phyloP scores from a whole-genome alignment of 345 rosid genomes.

The Lumnitzera racemosa region DNA sequence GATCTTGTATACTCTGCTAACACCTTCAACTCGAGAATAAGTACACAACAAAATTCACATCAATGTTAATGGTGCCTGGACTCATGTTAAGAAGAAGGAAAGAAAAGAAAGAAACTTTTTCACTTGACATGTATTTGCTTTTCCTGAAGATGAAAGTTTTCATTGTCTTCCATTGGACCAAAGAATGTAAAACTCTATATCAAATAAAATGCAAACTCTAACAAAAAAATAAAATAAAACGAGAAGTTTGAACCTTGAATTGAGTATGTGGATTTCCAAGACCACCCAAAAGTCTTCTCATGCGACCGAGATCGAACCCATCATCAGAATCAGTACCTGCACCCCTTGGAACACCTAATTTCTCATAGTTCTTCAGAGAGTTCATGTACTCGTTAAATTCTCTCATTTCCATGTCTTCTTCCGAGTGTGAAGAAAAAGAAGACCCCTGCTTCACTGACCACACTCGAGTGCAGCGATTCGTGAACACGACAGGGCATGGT shows the following conservation, averaged over 20 bases:
- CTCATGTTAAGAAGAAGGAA: too few relatives aligned
- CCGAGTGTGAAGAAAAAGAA: slow-evolving; percentile 14
- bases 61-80: too few relatives aligned
- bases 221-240: not conserved
- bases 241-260: slow-evolving; percentile 50
- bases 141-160: too few relatives aligned
- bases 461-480: too few relatives aligned
- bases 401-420: slow-evolving; percentile 43
- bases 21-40: too few relatives aligned
- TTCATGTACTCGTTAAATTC: slow-evolving; percentile 59
- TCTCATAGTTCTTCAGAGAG: slow-evolving; percentile 84
- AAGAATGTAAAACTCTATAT: not conserved
- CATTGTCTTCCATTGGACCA: too few relatives aligned
- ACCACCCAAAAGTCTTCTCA: slow-evolving; percentile 63
- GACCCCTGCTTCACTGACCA: not conserved
- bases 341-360: slow-evolving; percentile 67
- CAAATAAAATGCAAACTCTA: not conserved
- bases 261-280: slow-evolving; percentile 69
- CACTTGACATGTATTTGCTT: too few relatives aligned
- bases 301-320: slow-evolving; percentile 79
- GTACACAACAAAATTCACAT: too few relatives aligned
- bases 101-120: too few relatives aligned
- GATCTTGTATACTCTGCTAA: too few relatives aligned
- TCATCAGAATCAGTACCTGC: slow-evolving; percentile 85
- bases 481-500: not conserved